These are phyloP conservation scores for Delonix regia DNA, from an alignment of 306 rosid genomes.

Conservation along the genomic window DNA sequence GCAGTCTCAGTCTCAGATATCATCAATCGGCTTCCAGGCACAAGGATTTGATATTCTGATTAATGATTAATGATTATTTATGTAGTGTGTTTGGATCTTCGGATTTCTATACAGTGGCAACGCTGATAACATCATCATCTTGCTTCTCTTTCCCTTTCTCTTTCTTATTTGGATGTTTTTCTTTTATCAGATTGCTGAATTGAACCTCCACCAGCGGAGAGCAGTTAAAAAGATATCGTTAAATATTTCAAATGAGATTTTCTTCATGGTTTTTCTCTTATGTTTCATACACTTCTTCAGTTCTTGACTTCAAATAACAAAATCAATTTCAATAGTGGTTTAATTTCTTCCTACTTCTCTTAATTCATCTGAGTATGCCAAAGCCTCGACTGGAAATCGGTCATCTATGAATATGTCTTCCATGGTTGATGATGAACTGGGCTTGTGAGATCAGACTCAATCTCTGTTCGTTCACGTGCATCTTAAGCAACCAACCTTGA, in stretches of 20 bases:
- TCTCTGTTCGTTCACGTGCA: constrained; percentile 20
- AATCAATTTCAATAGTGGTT: too few relatives aligned
- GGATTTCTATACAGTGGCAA: not conserved
- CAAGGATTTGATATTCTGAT: constrained; percentile 17
- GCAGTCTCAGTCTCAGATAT: not conserved
- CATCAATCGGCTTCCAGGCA: not conserved
- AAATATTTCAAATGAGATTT: not conserved
- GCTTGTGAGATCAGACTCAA: not conserved
- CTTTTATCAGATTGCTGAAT: not conserved
- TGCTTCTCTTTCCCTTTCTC: not conserved
- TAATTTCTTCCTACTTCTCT: too few relatives aligned
- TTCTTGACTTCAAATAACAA: not conserved
- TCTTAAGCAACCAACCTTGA: constrained; percentile 22
- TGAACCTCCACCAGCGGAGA: too few relatives aligned
- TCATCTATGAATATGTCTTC: not conserved
- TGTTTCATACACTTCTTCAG: not conserved
- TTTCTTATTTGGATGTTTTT: too few relatives aligned
- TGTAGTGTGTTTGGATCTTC: not conserved
- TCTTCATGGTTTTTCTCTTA: not conserved
- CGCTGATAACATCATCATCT: not conserved
- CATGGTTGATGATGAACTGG: not conserved
- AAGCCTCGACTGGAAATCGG: not conserved
- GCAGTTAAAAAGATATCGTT: not conserved
- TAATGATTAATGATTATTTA: not conserved
- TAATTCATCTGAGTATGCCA: not conserved